phyloP scores from a whole-genome alignment of 2,329 filamentous ascomycete genomes.

The Trichothecium sympodiale region DNA sequence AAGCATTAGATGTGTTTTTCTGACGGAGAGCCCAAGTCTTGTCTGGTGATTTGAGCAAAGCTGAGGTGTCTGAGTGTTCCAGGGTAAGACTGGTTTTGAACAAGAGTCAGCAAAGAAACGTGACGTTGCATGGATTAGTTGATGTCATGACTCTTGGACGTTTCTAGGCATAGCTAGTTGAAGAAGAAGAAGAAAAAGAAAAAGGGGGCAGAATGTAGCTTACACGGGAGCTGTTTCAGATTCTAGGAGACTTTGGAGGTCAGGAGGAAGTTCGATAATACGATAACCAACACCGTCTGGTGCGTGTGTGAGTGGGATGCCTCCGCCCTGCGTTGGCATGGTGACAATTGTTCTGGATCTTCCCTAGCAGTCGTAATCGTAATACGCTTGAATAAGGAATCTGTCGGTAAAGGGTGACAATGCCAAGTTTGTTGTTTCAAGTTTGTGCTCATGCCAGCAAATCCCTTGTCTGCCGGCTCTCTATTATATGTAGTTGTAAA shows the following conservation, averaged over 20 bases:
- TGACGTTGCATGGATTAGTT: not conserved
- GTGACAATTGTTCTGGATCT: not conserved
- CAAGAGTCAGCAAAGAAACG: not conserved
- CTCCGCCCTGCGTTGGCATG: conserved; percentile 37
- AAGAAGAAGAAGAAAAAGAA: not conserved
- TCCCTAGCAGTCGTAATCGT: too few relatives aligned
- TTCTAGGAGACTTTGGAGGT: conserved; percentile 44
- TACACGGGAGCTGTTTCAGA: conserved; percentile 41
- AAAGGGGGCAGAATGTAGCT: conserved; percentile 12
- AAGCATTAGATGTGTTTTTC: conserved; percentile 58
- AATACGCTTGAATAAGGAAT: too few relatives aligned
- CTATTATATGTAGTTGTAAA: too few relatives aligned
- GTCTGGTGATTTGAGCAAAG: conserved; percentile 38
- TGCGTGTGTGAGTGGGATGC: conserved; percentile 38
- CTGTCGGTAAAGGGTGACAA: too few relatives aligned
- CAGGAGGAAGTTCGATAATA: conserved; percentile 50
- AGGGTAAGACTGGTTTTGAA: conserved; percentile 31
- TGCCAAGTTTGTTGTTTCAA: too few relatives aligned
- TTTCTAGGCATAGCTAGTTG: conserved; percentile 1
- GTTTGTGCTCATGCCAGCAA: too few relatives aligned
- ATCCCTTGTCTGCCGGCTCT: too few relatives aligned
- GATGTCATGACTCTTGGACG: too few relatives aligned
- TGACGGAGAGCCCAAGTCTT: conserved; percentile 50
- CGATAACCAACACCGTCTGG: conserved; percentile 42
- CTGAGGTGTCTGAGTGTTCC: conserved; percentile 34